Percentiles rank a stretch among this genome's conserved stretches.
phyloP scores from a whole-genome alignment of 108 stramenopile species.

The Cyclotella choctawhatcheeana region DNA sequence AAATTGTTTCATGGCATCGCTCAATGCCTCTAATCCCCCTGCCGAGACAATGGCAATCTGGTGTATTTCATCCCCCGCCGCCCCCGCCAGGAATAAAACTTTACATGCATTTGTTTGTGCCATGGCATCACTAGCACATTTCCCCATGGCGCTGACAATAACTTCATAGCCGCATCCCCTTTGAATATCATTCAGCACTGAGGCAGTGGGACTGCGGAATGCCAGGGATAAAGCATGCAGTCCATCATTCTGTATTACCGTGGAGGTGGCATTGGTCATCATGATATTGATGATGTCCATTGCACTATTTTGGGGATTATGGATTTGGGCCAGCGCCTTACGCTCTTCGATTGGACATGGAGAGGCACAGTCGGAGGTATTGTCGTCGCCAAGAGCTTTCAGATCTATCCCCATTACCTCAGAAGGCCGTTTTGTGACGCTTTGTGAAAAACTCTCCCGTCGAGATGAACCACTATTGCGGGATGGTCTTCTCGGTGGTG shows the following conservation, averaged over 20 bases:
- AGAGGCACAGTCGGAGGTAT: background rate
- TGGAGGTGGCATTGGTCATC: constrained; percentile 13
- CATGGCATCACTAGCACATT: constrained; percentile 22
- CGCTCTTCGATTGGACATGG: background rate
- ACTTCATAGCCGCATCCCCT: constrained; percentile 43
- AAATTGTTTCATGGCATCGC: constrained; percentile 58
- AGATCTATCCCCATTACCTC: background rate
- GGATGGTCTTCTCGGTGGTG: too few relatives aligned
- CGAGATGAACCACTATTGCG: too few relatives aligned
- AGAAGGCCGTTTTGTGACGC: background rate
- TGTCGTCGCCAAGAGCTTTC: background rate
- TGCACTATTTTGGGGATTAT: constrained; percentile 10
- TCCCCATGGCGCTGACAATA: constrained; percentile 58
- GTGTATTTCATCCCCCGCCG: constrained; percentile 31
- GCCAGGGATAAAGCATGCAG: constrained; percentile 41
- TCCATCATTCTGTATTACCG: constrained; percentile 23
- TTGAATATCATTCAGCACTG: constrained; percentile 39
- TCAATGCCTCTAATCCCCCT: constrained; percentile 53
- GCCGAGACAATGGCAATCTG: constrained; percentile 60
- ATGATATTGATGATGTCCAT: constrained; percentile 32
- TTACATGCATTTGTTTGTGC: constrained; percentile 65
- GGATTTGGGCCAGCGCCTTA: background rate
- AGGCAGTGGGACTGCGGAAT: constrained; percentile 24
- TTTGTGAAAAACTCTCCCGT: background rate
- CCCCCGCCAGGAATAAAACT: constrained; percentile 62